Evolutionary conservation across 2,329 filamentous ascomycete species (phyloP).

Genomic region (Penicillium sp.): DNA sequence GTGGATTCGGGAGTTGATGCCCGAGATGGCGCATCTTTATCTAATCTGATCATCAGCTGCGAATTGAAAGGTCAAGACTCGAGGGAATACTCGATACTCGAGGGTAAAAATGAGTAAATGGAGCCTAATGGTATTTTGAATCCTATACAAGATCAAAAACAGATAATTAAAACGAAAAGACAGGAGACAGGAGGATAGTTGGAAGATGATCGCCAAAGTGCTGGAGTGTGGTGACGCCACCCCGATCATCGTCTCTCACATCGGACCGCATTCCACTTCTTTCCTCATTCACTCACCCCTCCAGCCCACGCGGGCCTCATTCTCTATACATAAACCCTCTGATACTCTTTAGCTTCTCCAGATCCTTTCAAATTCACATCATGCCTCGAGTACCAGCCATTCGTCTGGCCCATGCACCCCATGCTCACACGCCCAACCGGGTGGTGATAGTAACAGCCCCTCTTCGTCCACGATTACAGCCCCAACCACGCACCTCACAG

Average conservation of each 20-base stretch:
- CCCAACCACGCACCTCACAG: background rate
- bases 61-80: background rate
- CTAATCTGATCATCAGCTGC: conserved; percentile 26
- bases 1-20: conserved; percentile 2
- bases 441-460: background rate
- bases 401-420: background rate
- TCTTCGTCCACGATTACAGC: conserved; percentile 2
- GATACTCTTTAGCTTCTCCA: too few species aligned
- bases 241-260: conserved; percentile 1
- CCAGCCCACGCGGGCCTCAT: background rate
- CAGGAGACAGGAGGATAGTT: too few species aligned
- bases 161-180: background rate
- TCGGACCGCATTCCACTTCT: background rate
- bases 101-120: background rate
- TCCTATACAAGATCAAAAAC: background rate
- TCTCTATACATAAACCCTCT: background rate
- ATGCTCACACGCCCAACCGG: background rate
- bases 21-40: conserved; percentile 9
- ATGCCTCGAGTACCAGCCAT: conserved; percentile 8
- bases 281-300: background rate
- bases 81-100: too few species aligned
- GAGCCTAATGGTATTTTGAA: background rate
- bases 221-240: conserved; percentile 6
- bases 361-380: background rate
- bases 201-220: background rate